Conservation (phyloP, 23 red algal genomes). For the Chondrus crispus region DNA sequence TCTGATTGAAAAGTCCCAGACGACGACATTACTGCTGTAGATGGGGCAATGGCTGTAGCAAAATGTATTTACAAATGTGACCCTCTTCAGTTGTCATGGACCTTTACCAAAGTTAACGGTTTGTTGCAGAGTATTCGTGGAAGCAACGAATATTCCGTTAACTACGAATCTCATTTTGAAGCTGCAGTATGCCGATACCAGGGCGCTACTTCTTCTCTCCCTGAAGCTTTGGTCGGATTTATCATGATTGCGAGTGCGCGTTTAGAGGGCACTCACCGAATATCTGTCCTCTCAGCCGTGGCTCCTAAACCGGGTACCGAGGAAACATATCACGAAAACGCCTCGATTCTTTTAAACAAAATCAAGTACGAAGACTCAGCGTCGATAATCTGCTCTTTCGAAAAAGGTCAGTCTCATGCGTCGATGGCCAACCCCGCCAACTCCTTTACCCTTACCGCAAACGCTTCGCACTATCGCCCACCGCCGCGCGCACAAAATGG, state of each 20-base stretch:
- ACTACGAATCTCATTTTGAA: not conserved
- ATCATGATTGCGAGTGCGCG: not conserved
- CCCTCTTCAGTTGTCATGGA: not conserved
- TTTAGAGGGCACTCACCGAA: not conserved
- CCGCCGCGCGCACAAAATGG: no score
- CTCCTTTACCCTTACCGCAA: not conserved
- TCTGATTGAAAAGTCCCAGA: not conserved
- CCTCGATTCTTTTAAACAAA: not conserved
- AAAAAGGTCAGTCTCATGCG: not conserved
- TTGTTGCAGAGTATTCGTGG: not conserved
- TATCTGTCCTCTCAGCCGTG: not conserved
- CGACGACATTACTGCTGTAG: not conserved
- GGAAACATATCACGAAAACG: not conserved
- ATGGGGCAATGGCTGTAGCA: not conserved
- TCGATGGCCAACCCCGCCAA: not conserved
- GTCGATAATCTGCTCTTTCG: not conserved
- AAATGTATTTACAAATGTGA: not conserved
- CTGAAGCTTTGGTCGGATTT: not conserved
- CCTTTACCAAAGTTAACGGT: not conserved
- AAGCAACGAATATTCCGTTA: not conserved
- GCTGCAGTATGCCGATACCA: not conserved
- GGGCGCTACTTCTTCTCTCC: not conserved
- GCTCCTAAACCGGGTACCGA: not conserved
- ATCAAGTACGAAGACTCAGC: not conserved
- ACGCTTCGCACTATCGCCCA: not conserved